Evolutionary conservation across 495 filamentous ascomycete genomes (phyloP), one percentile per base, ranked within the genome.

Genomic region (Darksidea phi): DNA sequence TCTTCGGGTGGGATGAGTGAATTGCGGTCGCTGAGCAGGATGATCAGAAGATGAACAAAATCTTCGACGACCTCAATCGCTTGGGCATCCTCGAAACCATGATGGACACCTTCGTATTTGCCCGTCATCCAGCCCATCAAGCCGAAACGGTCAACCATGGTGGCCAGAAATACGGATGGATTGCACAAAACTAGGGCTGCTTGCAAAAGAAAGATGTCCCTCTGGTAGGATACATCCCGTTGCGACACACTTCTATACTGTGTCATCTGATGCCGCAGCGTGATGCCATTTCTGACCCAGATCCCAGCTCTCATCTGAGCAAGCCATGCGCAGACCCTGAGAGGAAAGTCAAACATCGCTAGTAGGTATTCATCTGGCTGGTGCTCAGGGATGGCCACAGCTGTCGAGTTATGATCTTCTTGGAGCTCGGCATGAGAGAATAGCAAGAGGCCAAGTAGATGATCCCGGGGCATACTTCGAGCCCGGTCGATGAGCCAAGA

Each of bases 241-340:
- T 91, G 88, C 1, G 82, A 81, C 37, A 97, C 89, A 42, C 89
- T 90, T 47, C 90, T 86, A 68, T 97, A 97, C 12, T 91, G 92
- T 15, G 88, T 86, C 74, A 91, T 91, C 71, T 99, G 94, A 71
- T 99, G 94, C 13, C 90, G 86, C 46, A 99, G 83, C 71, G 91
- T 96, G 64, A 97, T 85, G 8, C 94, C 94, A 70, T 99, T 99
- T 34, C 94, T 86, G 38, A 99, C 95, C 94, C 94, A 99, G 88
- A 97, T 94, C 15, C 89, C 88, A 2, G 91, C 90, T 72, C 95
- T 95, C 86, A 97, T 97, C 75, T 99, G 95, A 1, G 93, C 88
- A 20, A 99, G 77, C 94, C 94, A 99, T 10, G 89, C 91, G 72
- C 91, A 96, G 2, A 97, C 91, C 36, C 94, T 81, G 6, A 99